A percentile compares a stretch with the other conserved stretches of the same genome.
These are phyloP conservation scores for Hypoxylon sp. DNA, from an alignment of 2,329 filamentous ascomycete species.

Conservation along the genomic window DNA sequence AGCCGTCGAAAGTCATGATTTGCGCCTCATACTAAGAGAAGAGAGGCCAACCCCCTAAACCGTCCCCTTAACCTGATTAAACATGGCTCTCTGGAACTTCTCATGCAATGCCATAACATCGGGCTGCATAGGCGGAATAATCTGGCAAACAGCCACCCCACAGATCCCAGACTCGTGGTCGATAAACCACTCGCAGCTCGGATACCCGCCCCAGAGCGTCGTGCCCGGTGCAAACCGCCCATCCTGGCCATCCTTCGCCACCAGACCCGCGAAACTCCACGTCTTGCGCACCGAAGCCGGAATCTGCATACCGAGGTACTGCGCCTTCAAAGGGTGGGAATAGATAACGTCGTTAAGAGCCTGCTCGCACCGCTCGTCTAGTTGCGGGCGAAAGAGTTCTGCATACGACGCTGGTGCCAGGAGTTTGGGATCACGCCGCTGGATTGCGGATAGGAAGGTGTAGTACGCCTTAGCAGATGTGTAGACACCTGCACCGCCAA, in stretches of 20 bases:
- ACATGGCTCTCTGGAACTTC: slow-evolving; percentile 46
- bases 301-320: slow-evolving; percentile 43
- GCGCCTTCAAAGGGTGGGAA: slow-evolving; percentile 30
- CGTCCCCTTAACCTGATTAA: slow-evolving; percentile 13
- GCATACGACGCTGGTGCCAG: slow-evolving; percentile 42
- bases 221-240: slow-evolving; percentile 43
- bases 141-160: slow-evolving; percentile 46
- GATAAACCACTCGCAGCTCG: slow-evolving; percentile 49
- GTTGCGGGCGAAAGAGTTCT: slow-evolving; percentile 51
- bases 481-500: slow-evolving; percentile 47
- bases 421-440: slow-evolving; percentile 47
- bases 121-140: slow-evolving; percentile 47
- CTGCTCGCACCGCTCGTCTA: slow-evolving; percentile 46
- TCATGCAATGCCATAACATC: slow-evolving; percentile 44
- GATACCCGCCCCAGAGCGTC: slow-evolving; percentile 47
- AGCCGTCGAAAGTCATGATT: too few relatives aligned
- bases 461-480: slow-evolving; percentile 45
- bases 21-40: not conserved
- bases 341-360: slow-evolving; percentile 47
- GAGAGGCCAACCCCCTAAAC: not conserved
- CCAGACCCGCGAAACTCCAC: slow-evolving; percentile 49
- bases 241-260: slow-evolving; percentile 46
- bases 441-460: slow-evolving; percentile 47
- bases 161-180: slow-evolving; percentile 48
- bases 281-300: slow-evolving; percentile 45